These are phyloP conservation scores for Ganoderma lucidum DNA, from an alignment of 1,284 basidiomycete species.

Conservation along the genomic window DNA sequence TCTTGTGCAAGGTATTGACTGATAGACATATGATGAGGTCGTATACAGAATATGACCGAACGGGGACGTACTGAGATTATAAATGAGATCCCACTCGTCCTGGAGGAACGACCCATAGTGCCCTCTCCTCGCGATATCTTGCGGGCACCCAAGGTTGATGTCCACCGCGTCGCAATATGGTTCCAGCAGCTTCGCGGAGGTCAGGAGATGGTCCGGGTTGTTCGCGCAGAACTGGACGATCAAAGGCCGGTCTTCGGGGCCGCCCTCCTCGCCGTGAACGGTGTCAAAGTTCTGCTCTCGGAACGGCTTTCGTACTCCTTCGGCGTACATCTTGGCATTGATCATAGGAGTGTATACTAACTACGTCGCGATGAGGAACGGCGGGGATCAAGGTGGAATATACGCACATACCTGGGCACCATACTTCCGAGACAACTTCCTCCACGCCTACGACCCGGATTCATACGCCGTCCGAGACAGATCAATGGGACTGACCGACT, in stretches of 20 bases:
- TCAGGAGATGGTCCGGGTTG: constrained; percentile 81
- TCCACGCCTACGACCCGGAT: constrained; percentile 74
- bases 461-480: background rate
- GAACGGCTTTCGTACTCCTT: constrained; percentile 59
- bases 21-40: constrained; percentile 8
- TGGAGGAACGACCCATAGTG: constrained; percentile 92
- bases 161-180: constrained; percentile 90
- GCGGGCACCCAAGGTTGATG: constrained; percentile 96
- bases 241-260: constrained; percentile 79
- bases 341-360: constrained; percentile 98
- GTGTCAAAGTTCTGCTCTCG: constrained; percentile 77
- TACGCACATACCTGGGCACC: constrained; percentile 69
- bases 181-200: constrained; percentile 79
- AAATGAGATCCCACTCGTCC: constrained; percentile 94
- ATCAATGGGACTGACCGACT: constrained; percentile 40
- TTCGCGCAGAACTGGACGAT: constrained; percentile 97
- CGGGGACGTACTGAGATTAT: constrained; percentile 71
- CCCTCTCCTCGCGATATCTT: constrained; percentile 91
- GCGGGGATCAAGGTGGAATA: background rate
- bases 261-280: constrained; percentile 72
- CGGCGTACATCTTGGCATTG: constrained; percentile 87
- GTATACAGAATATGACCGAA: background rate
- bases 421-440: constrained; percentile 87
- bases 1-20: constrained; percentile 88
- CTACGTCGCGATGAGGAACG: constrained; percentile 44